These are phyloP conservation scores for Aureobasidium leucospermi DNA, from an alignment of 2,329 filamentous ascomycete genomes.

Conservation along the genomic window DNA sequence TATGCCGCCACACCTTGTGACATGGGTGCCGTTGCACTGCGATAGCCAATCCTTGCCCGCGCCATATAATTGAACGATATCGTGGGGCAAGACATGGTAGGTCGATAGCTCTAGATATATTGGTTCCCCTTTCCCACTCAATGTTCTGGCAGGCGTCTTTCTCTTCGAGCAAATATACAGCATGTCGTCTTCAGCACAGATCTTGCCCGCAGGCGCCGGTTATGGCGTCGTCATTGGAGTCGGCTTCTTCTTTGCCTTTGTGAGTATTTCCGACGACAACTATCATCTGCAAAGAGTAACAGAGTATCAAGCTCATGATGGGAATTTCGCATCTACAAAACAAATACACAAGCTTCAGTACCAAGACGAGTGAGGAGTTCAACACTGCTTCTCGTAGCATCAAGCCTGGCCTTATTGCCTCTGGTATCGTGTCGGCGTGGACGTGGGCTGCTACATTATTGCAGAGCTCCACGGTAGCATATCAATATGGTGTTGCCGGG, in stretches of 20 bases:
- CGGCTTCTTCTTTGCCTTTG: slow-evolving; percentile 59
- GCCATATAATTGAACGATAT: neutral
- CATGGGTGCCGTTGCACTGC: neutral
- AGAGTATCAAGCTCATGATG: slow-evolving; percentile 4
- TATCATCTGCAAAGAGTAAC: neutral
- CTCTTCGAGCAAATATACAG: neutral
- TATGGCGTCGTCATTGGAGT: slow-evolving; percentile 71
- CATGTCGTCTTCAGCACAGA: slow-evolving; percentile 13
- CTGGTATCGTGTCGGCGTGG: slow-evolving; percentile 82
- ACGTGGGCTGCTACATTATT: slow-evolving; percentile 51
- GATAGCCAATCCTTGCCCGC: neutral
- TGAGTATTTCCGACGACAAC: slow-evolving; percentile 18
- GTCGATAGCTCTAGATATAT: neutral
- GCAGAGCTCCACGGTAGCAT: slow-evolving; percentile 27
- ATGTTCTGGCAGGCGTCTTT: neutral
- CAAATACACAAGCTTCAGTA: slow-evolving; percentile 45
- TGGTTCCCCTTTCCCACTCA: neutral
- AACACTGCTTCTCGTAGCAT: slow-evolving; percentile 77
- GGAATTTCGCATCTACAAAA: slow-evolving; percentile 21
- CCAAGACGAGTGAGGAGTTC: slow-evolving; percentile 87
- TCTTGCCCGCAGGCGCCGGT: slow-evolving; percentile 38
- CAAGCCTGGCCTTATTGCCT: slow-evolving; percentile 77
- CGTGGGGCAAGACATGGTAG: neutral
- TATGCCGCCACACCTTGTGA: neutral
- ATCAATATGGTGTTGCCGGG: slow-evolving; percentile 25